Base-by-base conservation (phyloP, 768 basidiomycete species). In the Trametes gibbosa region DNA sequence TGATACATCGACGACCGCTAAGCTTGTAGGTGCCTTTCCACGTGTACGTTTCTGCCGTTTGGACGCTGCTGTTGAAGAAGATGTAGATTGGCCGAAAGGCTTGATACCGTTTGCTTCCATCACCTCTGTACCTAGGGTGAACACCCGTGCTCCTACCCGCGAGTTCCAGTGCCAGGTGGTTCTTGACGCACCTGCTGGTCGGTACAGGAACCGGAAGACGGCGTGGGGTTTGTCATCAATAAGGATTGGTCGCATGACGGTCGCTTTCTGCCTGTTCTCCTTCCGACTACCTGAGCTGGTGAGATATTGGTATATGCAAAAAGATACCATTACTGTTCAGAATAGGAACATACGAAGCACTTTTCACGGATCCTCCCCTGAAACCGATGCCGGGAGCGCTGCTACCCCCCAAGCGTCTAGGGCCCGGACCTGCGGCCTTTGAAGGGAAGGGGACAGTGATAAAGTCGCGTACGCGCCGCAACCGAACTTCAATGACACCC, bases 221-320 rank as follows among this genome's bases (percentile, higher is more conserved):
- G 56, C 60, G 23, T 56, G 56, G 17, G 63, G 60, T 19, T 54
- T 53, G 24, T 48, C 57, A 54, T 65, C 60, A 21, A 52, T 53
- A 14, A 58, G 53, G 2, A 58, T 50, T n/a, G 61, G 61, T 1
- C 48, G 42, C 12, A 61, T 37, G 19, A 58, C 37, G 5, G 57
- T 59, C 12, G 46, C 19, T 8, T 37, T 47, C 5, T 39, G 23
- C n/a, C 50, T 45, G 32, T 37, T 43, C 24, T 23, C 53, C 39
- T 27, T 40, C 16, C 25, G 32, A 25, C 37, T 37, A 4, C 48
- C 52, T 13, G 23, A 16, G 21, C 56, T 65, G 16, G 25, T 32
- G 13, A 24, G 21, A 25, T 16, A 29, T 14, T 4, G 23, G 29
- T 7, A 1, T 9, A 0, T 17, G 24, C 21, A 16, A 16, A 8